Base-by-base conservation (phyloP, 2,329 filamentous ascomycete species). In the Venturia asperata region DNA sequence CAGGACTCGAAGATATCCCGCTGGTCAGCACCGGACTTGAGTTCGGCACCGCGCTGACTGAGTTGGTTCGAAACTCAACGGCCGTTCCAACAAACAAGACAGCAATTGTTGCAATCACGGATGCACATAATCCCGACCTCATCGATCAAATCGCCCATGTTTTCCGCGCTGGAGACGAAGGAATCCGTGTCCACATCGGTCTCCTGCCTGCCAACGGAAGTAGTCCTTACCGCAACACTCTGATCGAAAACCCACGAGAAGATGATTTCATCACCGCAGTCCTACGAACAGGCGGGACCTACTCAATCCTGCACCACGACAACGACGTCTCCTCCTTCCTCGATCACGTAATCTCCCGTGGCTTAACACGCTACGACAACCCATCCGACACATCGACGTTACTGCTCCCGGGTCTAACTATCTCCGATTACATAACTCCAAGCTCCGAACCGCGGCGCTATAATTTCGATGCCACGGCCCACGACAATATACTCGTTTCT, bases 341-440 rank as follows among this genome's bases (percentile, higher is more conserved):
- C 24, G 63, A 68, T 15, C 68, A 70, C 61, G 69, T 71, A 24
- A 65, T 71, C 13, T 69, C 68, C 17, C 70, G 70, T 42, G 68
- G 68, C 6, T 61, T 71, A 5, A 70, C 68, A 7, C 65, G 68
- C 9, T 71, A 71, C 63, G 70, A 71, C 65, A 71, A 71, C 63
- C 68, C 69, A 17, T 58, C 65, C 11, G 70, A 71, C 64, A 71
- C 70, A 5, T 69, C 69, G 5, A 71, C 67, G 10, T 62, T 70
- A 1, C 67, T 71, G 7, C 64, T 68, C n/a, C 49, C 65, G 2
- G 70, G 70, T 13, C 65, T 70, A 11, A 68, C 68, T 1, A 69
- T 71, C 65, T 66, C 52, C 49, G 70, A 71, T 56, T 69, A 68
- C 61, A 66, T 71, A 0, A 66, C 66, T 0, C 70, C 69, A 3